Conservation (phyloP, 192 early-diverging fungal species). For the Obelidium mucronatum region DNA sequence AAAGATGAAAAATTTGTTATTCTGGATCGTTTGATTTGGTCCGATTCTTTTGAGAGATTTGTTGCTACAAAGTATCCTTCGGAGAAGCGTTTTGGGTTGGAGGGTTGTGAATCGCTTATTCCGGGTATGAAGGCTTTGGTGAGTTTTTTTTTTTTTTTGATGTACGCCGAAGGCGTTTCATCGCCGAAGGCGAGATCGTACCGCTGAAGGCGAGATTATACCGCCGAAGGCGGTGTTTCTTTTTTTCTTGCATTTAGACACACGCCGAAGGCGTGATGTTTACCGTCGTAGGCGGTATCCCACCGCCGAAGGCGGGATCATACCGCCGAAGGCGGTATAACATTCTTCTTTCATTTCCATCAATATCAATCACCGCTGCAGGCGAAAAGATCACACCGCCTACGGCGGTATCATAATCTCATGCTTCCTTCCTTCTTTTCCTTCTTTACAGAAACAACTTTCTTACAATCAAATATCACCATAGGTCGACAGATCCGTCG, state of each 20-base stretch:
- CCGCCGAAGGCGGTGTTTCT: too few relatives aligned
- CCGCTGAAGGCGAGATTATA: background rate
- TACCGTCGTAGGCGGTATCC: too few relatives aligned
- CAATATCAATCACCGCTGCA: too few relatives aligned
- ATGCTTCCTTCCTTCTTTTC: too few relatives aligned
- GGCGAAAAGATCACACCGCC: too few relatives aligned
- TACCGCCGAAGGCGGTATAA: too few relatives aligned
- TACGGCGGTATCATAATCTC: too few relatives aligned
- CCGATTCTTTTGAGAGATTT: conserved; percentile 95
- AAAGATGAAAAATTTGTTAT: conserved; percentile 91
- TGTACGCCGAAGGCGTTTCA: background rate
- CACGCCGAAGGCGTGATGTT: too few relatives aligned
- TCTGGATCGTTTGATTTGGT: conserved; percentile 97
- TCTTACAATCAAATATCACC: too few relatives aligned
- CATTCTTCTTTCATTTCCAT: background rate
- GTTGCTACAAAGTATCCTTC: conserved; percentile 95
- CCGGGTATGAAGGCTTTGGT: conserved; percentile 98
- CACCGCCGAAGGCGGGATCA: too few relatives aligned
- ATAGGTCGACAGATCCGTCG: conserved; percentile 94
- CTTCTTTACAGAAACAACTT: too few relatives aligned
- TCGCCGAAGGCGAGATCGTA: background rate
- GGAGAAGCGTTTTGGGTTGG: conserved; percentile 98
- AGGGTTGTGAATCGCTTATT: conserved; percentile 96
- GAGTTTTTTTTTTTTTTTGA: conserved; percentile 38
- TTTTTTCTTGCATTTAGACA: too few relatives aligned